Evolutionary conservation across 2,329 filamentous ascomycete species (phyloP).

Genomic region (Talaromyces sp.): DNA sequence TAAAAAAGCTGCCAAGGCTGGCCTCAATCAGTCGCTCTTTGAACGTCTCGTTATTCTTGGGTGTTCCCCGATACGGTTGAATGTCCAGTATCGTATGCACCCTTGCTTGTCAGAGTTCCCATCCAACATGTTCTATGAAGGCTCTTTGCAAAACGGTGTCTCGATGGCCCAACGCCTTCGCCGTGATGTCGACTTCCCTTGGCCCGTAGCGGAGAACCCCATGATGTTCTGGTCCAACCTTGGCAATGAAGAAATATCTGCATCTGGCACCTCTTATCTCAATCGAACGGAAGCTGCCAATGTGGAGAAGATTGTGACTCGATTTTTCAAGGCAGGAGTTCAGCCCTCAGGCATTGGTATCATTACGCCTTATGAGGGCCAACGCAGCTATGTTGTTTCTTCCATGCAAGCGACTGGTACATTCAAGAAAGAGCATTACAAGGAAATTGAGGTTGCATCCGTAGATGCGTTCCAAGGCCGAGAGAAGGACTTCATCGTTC

Average conservation of each 20-base stretch:
- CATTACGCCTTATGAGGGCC: constrained; percentile 97
- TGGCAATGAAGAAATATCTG: constrained; percentile 95
- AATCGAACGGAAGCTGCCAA: constrained; percentile 96
- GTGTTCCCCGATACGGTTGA: constrained; percentile 83
- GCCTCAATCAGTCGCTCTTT: constrained; percentile 96
- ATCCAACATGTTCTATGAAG: constrained; percentile 99
- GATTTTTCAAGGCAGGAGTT: constrained; percentile 99
- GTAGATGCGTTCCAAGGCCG: constrained; percentile 98
- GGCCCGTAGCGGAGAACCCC: constrained; percentile 86
- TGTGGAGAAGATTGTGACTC: constrained; percentile 96
- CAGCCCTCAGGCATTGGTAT: constrained; percentile 90
- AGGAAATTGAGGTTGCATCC: constrained; percentile 96
- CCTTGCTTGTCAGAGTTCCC: constrained; percentile 95
- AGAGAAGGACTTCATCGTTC: constrained; percentile 98
- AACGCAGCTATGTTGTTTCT: constrained; percentile 95
- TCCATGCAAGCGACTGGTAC: constrained; percentile 98
- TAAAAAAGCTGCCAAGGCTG: constrained; percentile 98
- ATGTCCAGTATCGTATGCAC: constrained; percentile 99
- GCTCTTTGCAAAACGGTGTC: constrained; percentile 92
- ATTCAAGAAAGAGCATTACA: constrained; percentile 98
- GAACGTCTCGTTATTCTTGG: constrained; percentile 92
- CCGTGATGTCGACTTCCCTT: constrained; percentile 94
- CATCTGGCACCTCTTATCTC: constrained; percentile 94
- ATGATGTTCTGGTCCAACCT: constrained; percentile 99
- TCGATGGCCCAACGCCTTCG: constrained; percentile 83